These are phyloP conservation scores for Rhodamnia rubescens DNA, from an alignment of 345 rosid species.

Conservation along the genomic window DNA sequence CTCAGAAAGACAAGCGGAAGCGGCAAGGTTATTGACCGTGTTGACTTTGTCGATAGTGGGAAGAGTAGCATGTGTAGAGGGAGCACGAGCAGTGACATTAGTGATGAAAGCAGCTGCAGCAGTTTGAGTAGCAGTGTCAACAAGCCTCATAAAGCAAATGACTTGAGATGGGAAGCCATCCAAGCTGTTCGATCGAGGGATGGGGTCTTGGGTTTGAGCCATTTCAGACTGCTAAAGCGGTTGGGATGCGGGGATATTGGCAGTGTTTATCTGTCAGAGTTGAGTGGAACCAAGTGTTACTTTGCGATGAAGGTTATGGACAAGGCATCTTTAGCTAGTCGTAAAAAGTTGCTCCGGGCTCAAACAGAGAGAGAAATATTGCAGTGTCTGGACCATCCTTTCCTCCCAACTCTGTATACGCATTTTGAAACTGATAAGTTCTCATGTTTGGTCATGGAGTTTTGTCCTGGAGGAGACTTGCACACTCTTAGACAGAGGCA, in stretches of 20 bases:
- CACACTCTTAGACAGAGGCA: conserved; percentile 91
- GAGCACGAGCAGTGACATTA: conserved; percentile 82
- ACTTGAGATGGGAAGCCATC: conserved; percentile 93
- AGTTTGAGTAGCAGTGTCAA: conserved; percentile 74
- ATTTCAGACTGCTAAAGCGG: conserved; percentile 78
- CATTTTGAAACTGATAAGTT: conserved; percentile 94
- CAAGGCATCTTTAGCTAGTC: conserved; percentile 77
- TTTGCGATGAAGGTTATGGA: conserved; percentile 98
- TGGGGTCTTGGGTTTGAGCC: conserved; percentile 68
- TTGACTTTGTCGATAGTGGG: conserved; percentile 57
- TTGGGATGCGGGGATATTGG: conserved; percentile 94
- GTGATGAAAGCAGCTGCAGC: conserved; percentile 89
- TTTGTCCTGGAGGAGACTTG: conserved; percentile 91
- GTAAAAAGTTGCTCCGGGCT: conserved; percentile 86
- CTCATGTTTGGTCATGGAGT: conserved; percentile 91
- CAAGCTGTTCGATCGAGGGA: conserved; percentile 65
- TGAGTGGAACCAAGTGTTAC: conserved; percentile 78
- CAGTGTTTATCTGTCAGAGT: conserved; percentile 84
- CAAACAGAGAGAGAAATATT: conserved; percentile 93
- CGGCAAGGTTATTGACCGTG: neutral
- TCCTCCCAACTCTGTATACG: conserved; percentile 78
- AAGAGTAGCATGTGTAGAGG: conserved; percentile 91
- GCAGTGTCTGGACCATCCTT: conserved; percentile 84
- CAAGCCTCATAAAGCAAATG: conserved; percentile 90
- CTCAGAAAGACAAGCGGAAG: neutral